Base-by-base conservation (phyloP, 1,139 yeast genomes). In the Pichia cactophila region DNA sequence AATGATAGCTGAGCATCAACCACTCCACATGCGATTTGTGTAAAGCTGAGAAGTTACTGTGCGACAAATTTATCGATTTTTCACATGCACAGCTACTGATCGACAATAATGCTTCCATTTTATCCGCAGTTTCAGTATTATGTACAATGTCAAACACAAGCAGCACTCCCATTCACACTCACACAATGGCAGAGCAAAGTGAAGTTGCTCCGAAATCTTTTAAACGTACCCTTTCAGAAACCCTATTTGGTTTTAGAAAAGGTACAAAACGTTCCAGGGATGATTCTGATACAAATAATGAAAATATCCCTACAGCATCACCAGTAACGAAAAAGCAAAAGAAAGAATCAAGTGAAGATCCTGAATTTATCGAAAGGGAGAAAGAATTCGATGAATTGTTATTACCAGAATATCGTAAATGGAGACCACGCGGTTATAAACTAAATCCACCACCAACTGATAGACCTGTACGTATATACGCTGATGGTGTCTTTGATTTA, bases 401-500 rank as follows among this genome's bases (percentile, higher is more conserved):
- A 37, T 80, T 89, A 1, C 80, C 73, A 47, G 80, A 82, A 52
- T 74, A 76, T 54, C 69, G 87, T 47, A 83, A 80, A 63, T 85
- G 72, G 63, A 75, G 94, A 60, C 95, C 95, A 10, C 64, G 63
- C 29, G 95, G 95, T 0, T 83, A 64, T 65, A 69, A 70, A 57
- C 80, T 92, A 68, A 88, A 87, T 58, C 59, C 83, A 29, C 98
- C 98, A 4, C 95, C 97, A 1, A 71, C 68, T 14, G 95, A 85
- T 63, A 75, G 97, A 53, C 92, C 96, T 1, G 81, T 92, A 38
- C 77, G 98, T 54, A 78, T 92, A 26, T 92, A 92, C 64, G 98
- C 98, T 6, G 98, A 92, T 67, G 98, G 98, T 45, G 97, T 92
- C 26, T 92, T 92, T 71, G 98, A 92, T 69, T 73, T 92, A 57